A percentile compares a stretch with the other conserved stretches of the same genome.
These are phyloP conservation scores for Collybiopsis luxurians DNA, from an alignment of 768 basidiomycete genomes.

Conservation along the genomic window DNA sequence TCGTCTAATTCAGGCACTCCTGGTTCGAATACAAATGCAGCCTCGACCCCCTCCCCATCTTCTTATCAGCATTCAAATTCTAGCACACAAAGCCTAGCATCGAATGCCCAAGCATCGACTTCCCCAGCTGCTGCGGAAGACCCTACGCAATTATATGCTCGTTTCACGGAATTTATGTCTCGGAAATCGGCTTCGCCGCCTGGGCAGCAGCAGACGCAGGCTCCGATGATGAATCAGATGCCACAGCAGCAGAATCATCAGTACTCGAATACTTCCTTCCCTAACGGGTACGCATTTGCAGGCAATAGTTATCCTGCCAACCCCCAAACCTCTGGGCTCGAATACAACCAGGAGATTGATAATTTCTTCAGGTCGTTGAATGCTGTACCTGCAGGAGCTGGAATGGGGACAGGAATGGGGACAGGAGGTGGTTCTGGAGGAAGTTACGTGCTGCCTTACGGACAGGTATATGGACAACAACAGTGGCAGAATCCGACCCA, in stretches of 20 bases:
- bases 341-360: not conserved
- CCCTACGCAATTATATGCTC: conserved; percentile 1
- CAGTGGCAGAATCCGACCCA: not conserved
- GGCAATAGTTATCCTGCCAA: not conserved
- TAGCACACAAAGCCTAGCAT: not conserved
- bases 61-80: not conserved
- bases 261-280: not conserved
- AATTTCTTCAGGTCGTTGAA: not conserved
- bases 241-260: conserved; percentile 1
- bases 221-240: not conserved
- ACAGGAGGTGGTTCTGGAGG: not conserved
- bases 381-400: not conserved
- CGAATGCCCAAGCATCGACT: not conserved
- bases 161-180: conserved; percentile 2
- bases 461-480: conserved; percentile 1
- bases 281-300: not conserved
- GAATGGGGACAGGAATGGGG: not conserved
- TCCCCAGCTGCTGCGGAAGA: not conserved
- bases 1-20: no score
- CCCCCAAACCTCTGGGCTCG: no score
- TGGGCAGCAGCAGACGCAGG: not conserved
- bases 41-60: not conserved
- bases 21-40: not conserved
- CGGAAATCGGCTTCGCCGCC: not conserved
- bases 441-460: conserved; percentile 1